Base-by-base conservation (phyloP, 345 rosid species). In the Brassica cretica region DNA sequence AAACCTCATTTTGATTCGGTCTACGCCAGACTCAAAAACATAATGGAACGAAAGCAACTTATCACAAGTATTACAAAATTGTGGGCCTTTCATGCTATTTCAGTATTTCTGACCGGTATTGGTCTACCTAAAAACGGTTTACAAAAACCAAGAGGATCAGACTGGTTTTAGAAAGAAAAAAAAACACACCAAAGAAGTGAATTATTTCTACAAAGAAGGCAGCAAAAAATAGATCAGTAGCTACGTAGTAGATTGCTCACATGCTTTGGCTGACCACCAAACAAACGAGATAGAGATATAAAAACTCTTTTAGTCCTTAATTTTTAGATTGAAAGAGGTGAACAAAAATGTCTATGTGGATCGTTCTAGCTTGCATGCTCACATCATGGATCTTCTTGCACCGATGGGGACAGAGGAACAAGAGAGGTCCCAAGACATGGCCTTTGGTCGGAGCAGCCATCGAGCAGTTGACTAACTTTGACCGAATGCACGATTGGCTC, bases 401-500 rank as follows among this genome's bases (percentile, higher is more conserved):
- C 74, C 77, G 94, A 72, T 91, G 97, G 96, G 85, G 75, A 78
- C 97, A 91, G 62, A 89, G 92, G 81, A 84, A 87, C 71, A 78
- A 76, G 63, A 85, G 75, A 64, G 98, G 96, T 21, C 97, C 98
- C 0, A 94, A 86, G 79, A 89, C 97, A n/a, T 92, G 98, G 98
- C 98, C 98, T 35, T 69, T 91, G 66, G 83, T 94, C 1, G 98
- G 98, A 70, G 97, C 97, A 51, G 95, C 93, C 2, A 76, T 94
- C 21, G 97, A 94, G 65, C 98, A 94, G 75, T 80, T 94, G 0
- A 15, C 87, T 66, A 94, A 92, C 76, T 92, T 84, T 69, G 92
- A 90, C 55, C 71, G 88, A 58, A 94, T 94, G 98, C 98, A 94
- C 5, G 97, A 94, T 33, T 94, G 98, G 98, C 85, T 94, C 29